Base-by-base conservation (phyloP, 495 filamentous ascomycete genomes). In the Trichoderma parareesei region DNA sequence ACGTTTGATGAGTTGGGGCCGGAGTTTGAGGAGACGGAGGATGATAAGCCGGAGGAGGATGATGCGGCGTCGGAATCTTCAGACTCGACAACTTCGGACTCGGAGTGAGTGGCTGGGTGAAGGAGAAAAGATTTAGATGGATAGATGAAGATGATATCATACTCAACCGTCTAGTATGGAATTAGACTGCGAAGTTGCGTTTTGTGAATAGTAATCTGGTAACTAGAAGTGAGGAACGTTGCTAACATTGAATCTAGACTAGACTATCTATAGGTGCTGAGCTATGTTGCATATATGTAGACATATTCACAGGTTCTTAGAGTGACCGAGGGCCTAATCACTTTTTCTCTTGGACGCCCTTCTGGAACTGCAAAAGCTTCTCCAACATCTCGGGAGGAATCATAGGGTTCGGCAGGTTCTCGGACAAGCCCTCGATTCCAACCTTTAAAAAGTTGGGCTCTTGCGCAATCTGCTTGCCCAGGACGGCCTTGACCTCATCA, bases 401-500 rank as follows among this genome's bases (percentile, higher is more conserved):
- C 53, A 57, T 57, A 2, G 53, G 53, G 9, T 57, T 57, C 4
- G 53, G 53, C 11, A 37, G 9, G 4, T 57, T 57, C 27, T 57
- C 53, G 18, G 53, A 57, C 27, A 71, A 62, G 27, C 75, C 74
- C 13, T 65, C 68, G 16, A 76, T 42, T 5, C 67, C 65, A 14
- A 73, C 41, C 64, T 65, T 70, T 20, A 78, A 63, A 62, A 67
- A 79, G 43, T 66, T 18, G 4, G 64, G 63, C 38, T 78, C 73
- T 41, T 70, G 68, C 3, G 74, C 74, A 16, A 79, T 72, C 1
- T 68, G 68, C 62, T 76, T 76, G 64, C 74, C 49, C 11, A 76
- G 20, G 60, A 73, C 71, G 0, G 74, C 72, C 38, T 59, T 65
- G 66, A 80, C 60, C 66, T 79, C 78, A 20, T 76, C 74, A 5